phyloP scores from a whole-genome alignment of 1,284 basidiomycete genomes.

The Fistulinella staudtii region DNA sequence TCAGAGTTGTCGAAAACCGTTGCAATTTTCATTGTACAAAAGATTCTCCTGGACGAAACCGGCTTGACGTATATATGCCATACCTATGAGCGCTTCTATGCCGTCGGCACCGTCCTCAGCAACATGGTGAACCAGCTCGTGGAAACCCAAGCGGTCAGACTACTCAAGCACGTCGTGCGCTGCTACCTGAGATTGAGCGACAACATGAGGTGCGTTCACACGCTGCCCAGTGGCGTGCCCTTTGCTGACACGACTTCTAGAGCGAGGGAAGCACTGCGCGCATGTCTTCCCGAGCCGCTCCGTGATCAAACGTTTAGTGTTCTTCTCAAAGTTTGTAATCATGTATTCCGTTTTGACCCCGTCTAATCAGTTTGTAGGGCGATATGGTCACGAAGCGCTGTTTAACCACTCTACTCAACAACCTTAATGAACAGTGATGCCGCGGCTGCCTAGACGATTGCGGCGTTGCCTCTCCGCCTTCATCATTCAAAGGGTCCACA shows the following conservation, averaged over 20 bases:
- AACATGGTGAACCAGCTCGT: constrained; percentile 98
- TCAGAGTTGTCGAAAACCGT: constrained; percentile 99
- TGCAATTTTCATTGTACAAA: constrained; percentile 99
- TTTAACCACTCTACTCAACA: constrained; percentile 91
- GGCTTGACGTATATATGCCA: constrained; percentile 99
- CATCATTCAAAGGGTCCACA: constrained; percentile 16
- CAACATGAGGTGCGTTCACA: constrained; percentile 74
- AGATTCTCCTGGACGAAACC: constrained; percentile 97
- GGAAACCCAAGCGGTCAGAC: constrained; percentile 93
- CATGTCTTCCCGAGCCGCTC: constrained; percentile 95
- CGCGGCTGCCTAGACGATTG: neutral
- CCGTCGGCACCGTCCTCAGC: constrained; percentile 95
- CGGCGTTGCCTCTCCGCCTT: constrained; percentile 1
- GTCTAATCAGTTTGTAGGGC: constrained; percentile 48
- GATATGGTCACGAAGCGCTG: constrained; percentile 97
- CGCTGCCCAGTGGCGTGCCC: constrained; percentile 6
- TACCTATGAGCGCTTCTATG: constrained; percentile 99
- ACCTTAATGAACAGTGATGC: constrained; percentile 66
- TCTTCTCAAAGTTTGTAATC: constrained; percentile 71
- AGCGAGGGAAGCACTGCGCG: constrained; percentile 92
- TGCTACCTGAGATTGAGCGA: constrained; percentile 97
- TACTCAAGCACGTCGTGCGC: constrained; percentile 97
- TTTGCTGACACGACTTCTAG: constrained; percentile 39
- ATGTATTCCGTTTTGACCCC: neutral
- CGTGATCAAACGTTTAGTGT: constrained; percentile 92